phyloP scores from a whole-genome alignment of 805 yeast genomes.

The Candida saitoana region DNA sequence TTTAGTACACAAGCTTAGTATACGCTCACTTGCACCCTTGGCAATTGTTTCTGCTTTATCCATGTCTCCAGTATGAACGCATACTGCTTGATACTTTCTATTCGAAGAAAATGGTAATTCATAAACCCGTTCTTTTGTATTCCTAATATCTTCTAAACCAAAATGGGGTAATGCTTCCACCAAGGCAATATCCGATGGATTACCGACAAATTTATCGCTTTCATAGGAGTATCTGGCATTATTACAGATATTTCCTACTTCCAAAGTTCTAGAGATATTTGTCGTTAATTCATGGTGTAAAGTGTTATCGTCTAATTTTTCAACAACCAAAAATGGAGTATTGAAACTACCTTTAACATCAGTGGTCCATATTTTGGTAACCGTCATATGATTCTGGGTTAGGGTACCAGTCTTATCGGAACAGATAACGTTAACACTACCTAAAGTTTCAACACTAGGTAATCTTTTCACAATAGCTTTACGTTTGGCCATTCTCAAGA shows the following conservation, averaged over 20 bases:
- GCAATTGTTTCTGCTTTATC: conserved; percentile 58
- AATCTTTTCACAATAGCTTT: conserved; percentile 91
- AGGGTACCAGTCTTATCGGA: conserved; percentile 83
- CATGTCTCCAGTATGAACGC: conserved; percentile 56
- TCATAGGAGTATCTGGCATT: conserved; percentile 68
- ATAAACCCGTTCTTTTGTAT: conserved; percentile 50
- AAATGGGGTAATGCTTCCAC: conserved; percentile 69
- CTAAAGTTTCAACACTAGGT: conserved; percentile 93
- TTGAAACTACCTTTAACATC: conserved; percentile 46
- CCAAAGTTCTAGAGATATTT: conserved; percentile 54
- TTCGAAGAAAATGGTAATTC: conserved; percentile 84
- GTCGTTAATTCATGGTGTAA: conserved; percentile 45
- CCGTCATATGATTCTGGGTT: conserved; percentile 89
- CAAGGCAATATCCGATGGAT: conserved; percentile 92
- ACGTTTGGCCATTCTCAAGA: conserved; percentile 90
- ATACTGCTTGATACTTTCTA: conserved; percentile 89
- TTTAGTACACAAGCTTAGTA: conserved; percentile 57
- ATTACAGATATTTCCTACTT: conserved; percentile 70
- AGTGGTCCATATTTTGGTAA: conserved; percentile 74
- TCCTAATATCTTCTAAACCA: conserved; percentile 68
- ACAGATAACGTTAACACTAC: conserved; percentile 90
- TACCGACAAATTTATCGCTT: conserved; percentile 72
- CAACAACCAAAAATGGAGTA: conserved; percentile 43
- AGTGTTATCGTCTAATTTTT: conserved; percentile 39
- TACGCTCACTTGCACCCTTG: conserved; percentile 87